These are phyloP conservation scores for Babesia bovis DNA, from an alignment of 169 alveolate species.

Conservation along the genomic window DNA sequence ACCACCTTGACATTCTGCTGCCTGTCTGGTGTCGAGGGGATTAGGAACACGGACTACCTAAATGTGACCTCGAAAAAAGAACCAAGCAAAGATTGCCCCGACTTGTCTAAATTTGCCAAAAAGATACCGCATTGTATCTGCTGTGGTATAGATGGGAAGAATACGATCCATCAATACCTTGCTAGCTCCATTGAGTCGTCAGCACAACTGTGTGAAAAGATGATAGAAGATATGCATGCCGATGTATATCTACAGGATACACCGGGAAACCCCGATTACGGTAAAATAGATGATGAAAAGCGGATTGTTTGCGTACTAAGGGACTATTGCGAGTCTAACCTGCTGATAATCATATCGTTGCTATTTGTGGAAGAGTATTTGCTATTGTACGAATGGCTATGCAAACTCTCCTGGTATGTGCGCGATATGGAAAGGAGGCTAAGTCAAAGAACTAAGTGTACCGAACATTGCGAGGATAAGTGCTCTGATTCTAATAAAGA, in stretches of 20 bases:
- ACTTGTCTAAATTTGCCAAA: background rate
- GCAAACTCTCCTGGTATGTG: background rate
- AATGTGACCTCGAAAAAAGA: background rate
- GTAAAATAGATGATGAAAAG: background rate
- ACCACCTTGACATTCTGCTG: conserved; percentile 1
- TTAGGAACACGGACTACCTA: background rate
- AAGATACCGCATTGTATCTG: conserved; percentile 3
- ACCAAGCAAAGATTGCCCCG: background rate
- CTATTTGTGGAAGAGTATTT: conserved; percentile 5
- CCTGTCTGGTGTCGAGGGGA: background rate
- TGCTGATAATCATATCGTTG: background rate
- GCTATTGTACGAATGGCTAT: conserved; percentile 25
- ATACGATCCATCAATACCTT: background rate
- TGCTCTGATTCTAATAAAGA: background rate
- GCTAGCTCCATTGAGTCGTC: background rate
- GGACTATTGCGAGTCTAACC: conserved; percentile 3
- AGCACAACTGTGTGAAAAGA: background rate
- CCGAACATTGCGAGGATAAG: background rate
- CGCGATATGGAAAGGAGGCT: background rate
- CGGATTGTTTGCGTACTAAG: background rate
- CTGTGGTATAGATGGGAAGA: background rate
- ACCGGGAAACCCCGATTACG: background rate
- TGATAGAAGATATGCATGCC: background rate
- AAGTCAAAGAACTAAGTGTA: background rate
- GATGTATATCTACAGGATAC: background rate